These are phyloP conservation scores for Chytridium lagenaria DNA, from an alignment of 371 early-diverging fungal species.

Conservation along the genomic window DNA sequence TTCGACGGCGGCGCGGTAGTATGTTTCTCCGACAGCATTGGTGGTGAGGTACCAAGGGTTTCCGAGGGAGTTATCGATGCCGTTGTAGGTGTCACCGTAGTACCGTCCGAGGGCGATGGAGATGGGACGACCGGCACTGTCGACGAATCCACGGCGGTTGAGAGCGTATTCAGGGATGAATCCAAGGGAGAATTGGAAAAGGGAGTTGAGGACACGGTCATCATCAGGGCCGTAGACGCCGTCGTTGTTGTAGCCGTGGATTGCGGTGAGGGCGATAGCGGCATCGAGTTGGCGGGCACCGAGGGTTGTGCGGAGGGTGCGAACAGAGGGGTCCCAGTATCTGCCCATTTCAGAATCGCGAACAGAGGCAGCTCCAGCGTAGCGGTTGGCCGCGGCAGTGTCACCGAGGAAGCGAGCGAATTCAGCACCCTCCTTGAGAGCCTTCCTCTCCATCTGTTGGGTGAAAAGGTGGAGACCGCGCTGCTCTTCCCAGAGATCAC, in stretches of 20 bases:
- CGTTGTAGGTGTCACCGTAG: neutral
- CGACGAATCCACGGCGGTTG: slow-evolving; percentile 42
- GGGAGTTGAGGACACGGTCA: no score
- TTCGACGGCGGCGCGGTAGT: slow-evolving; percentile 51
- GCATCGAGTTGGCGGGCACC: no score
- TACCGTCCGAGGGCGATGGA: no score
- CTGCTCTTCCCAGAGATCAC: slow-evolving; percentile 69
- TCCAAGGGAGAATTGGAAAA: no score
- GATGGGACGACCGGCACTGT: slow-evolving; percentile 10
- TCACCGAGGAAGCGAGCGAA: slow-evolving; percentile 54
- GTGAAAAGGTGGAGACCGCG: neutral
- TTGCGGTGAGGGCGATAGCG: no score
- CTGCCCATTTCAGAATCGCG: neutral
- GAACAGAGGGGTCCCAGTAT: neutral
- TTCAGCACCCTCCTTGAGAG: slow-evolving; percentile 60
- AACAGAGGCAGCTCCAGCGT: neutral
- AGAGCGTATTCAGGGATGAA: slow-evolving; percentile 62
- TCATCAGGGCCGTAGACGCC: no score
- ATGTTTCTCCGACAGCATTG: no score
- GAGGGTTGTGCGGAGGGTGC: no score
- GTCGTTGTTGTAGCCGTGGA: no score
- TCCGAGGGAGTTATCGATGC: slow-evolving; percentile 43
- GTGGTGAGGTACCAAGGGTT: slow-evolving; percentile 77
- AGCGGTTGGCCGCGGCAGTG: neutral
- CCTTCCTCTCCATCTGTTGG: no score